These are phyloP conservation scores for Stephanodiscus minutulus DNA, from an alignment of 108 stramenopile genomes.

Conservation along the genomic window DNA sequence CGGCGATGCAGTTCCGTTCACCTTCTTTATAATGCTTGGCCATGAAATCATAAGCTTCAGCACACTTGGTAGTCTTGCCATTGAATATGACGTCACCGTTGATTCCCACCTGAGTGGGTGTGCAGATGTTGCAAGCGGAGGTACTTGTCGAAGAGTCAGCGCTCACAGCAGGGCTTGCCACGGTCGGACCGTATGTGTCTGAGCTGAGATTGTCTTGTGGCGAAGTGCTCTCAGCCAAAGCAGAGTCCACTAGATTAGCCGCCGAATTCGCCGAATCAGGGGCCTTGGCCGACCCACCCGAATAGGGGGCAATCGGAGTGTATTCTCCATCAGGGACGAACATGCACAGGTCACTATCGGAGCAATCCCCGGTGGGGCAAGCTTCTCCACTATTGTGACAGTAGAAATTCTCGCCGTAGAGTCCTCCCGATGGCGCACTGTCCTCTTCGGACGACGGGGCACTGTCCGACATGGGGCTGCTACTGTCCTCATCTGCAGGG, in stretches of 20 bases:
- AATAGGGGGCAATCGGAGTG: constrained; percentile 19
- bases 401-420: constrained; percentile 26
- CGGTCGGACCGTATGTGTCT: background rate
- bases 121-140: constrained; percentile 20
- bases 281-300: background rate
- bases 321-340: constrained; percentile 19
- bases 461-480: background rate
- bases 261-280: constrained; percentile 14
- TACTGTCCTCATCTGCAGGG: background rate
- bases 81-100: constrained; percentile 17
- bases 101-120: constrained; percentile 4
- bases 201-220: background rate
- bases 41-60: constrained; percentile 22
- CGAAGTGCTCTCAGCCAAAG: constrained; percentile 12
- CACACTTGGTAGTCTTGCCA: constrained; percentile 4
- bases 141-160: background rate
- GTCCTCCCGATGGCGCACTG: constrained; percentile 1
- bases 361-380: constrained; percentile 29
- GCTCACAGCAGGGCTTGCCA: background rate
- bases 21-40: constrained; percentile 18
- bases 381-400: constrained; percentile 28
- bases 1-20: constrained; percentile 5
- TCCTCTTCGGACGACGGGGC: background rate
- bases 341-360: constrained; percentile 26
- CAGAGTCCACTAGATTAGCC: constrained; percentile 12